phyloP scores from a whole-genome alignment of 148 eudicot genomes.

The Vaccinium vitisidaea region DNA sequence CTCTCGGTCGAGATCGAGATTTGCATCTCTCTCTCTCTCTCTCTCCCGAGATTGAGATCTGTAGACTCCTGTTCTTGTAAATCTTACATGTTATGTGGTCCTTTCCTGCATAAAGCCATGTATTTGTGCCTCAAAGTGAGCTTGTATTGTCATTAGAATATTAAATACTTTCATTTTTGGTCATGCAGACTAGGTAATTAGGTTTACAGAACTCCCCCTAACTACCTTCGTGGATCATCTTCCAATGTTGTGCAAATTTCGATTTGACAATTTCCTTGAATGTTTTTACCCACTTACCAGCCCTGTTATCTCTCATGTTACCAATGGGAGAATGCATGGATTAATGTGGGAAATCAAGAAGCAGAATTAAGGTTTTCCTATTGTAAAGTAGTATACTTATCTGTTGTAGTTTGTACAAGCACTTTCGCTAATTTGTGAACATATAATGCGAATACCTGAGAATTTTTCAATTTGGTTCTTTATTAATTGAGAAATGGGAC shows the following conservation, averaged over 20 bases:
- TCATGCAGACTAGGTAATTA: neutral
- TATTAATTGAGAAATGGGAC: too few species aligned
- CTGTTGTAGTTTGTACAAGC: neutral
- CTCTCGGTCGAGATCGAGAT: too few species aligned
- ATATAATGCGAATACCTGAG: too few species aligned
- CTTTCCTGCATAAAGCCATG: neutral
- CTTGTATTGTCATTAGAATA: constrained; percentile 2
- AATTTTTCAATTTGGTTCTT: too few species aligned
- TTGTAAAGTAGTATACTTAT: neutral
- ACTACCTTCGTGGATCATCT: neutral
- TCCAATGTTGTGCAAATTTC: neutral
- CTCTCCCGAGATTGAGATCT: too few species aligned
- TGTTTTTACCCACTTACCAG: neutral
- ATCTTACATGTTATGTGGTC: neutral
- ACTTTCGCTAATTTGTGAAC: neutral
- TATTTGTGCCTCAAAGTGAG: neutral
- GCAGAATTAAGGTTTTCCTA: neutral
- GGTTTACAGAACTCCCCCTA: neutral
- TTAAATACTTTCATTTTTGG: neutral
- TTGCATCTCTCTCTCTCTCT: too few species aligned
- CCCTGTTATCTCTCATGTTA: neutral
- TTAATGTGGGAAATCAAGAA: neutral
- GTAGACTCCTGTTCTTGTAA: neutral
- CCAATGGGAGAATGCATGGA: constrained; percentile 5
- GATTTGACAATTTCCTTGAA: neutral